A percentile compares a stretch with the other conserved stretches of the same genome.
phyloP scores from a whole-genome alignment of 768 basidiomycete genomes.

The Tubosaeta brunneosetosa region DNA sequence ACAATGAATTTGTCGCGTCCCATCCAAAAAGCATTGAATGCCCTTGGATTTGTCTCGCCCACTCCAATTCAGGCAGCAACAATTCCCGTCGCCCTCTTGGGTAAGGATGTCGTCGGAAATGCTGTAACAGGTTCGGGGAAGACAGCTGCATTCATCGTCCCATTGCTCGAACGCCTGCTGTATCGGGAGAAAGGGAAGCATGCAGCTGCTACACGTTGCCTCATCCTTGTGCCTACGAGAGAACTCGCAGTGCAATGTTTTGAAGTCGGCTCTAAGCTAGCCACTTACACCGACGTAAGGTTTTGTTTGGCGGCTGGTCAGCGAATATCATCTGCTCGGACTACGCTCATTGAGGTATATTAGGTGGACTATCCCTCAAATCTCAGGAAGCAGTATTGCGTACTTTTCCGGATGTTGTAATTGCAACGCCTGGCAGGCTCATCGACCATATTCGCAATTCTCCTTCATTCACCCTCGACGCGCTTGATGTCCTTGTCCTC shows the following conservation, averaged over 20 bases:
- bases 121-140: conserved; percentile 98
- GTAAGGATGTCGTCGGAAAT: conserved; percentile 93
- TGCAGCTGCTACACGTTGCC: conserved; percentile 81
- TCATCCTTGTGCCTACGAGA: conserved; percentile 90
- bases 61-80: conserved; percentile 96
- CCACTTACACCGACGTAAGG: conserved; percentile 82
- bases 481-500: conserved; percentile 87
- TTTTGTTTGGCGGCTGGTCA: conserved; percentile 90
- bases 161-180: conserved; percentile 86
- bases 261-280: conserved; percentile 83
- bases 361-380: conserved; percentile 91
- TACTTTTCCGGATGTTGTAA: conserved; percentile 85
- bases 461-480: conserved; percentile 86
- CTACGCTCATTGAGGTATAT: conserved; percentile 6
- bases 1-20: conserved; percentile 96
- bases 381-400: conserved; percentile 84
- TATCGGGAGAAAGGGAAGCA: conserved; percentile 89
- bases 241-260: conserved; percentile 96
- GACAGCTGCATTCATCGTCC: conserved; percentile 95
- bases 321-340: conserved; percentile 11
- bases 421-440: conserved; percentile 95
- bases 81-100: conserved; percentile 88
- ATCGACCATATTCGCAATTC: conserved; percentile 98
- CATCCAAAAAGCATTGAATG: conserved; percentile 83
- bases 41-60: conserved; percentile 74